Conservation (phyloP, 345 rosid genomes). For the Hibiscus mutabilis region DNA sequence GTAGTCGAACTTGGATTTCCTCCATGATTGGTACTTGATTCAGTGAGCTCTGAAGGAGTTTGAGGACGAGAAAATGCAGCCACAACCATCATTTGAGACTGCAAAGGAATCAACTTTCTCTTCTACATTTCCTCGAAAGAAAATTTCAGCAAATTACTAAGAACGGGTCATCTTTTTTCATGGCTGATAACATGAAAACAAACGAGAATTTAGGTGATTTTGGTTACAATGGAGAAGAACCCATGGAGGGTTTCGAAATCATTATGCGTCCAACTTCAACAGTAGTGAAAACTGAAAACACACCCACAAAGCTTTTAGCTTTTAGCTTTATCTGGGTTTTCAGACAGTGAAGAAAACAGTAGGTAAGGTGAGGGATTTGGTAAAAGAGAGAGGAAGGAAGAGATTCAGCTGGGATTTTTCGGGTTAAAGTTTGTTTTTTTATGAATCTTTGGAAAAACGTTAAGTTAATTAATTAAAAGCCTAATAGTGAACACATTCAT, state of each 20-base stretch:
- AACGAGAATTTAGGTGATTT: constrained; percentile 11
- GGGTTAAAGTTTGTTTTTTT: neutral
- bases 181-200: constrained; percentile 9
- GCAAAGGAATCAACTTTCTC: constrained; percentile 12
- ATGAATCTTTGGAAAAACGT: constrained; percentile 18
- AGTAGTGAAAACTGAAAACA: neutral
- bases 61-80: constrained; percentile 47
- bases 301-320: neutral
- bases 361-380: constrained; percentile 22
- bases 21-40: neutral
- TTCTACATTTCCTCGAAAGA: constrained; percentile 39
- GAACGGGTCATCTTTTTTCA: neutral
- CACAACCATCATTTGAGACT: constrained; percentile 40
- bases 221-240: constrained; percentile 5
- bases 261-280: constrained; percentile 21
- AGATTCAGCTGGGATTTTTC: neutral
- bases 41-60: constrained; percentile 30
- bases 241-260: constrained; percentile 9
- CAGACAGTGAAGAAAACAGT: constrained; percentile 4
- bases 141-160: neutral
- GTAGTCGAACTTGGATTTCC: constrained; percentile 10
- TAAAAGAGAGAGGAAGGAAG: neutral
- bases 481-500: neutral
- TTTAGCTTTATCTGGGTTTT: constrained; percentile 3
- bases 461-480: constrained; percentile 10